phyloP scores from a whole-genome alignment of 495 filamentous ascomycete genomes.

The Tuber brumale region DNA sequence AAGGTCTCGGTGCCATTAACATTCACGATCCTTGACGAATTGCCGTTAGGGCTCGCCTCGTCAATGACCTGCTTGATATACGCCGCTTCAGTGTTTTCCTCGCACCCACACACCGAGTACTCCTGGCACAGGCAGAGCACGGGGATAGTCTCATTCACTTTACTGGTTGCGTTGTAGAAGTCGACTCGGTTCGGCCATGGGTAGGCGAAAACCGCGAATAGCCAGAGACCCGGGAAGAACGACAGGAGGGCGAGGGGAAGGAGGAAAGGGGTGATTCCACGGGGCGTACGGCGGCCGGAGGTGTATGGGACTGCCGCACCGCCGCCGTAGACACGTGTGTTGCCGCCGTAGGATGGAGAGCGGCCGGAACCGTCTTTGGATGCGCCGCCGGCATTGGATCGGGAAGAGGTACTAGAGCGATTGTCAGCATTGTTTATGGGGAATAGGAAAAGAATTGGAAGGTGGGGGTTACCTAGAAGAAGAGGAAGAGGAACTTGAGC shows the following conservation, averaged over 20 bases:
- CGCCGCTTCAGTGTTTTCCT: slow-evolving; percentile 59
- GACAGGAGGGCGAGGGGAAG: slow-evolving; percentile 54
- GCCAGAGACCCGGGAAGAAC: slow-evolving; percentile 50
- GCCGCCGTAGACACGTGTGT: slow-evolving; percentile 62
- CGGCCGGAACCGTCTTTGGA: slow-evolving; percentile 61
- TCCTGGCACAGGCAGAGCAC: slow-evolving; percentile 69
- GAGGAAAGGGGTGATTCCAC: slow-evolving; percentile 48
- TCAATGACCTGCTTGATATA: slow-evolving; percentile 46
- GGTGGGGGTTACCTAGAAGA: neutral
- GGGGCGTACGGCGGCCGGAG: slow-evolving; percentile 53
- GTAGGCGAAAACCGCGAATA: slow-evolving; percentile 64
- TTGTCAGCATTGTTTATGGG: neutral
- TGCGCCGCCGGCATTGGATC: slow-evolving; percentile 56
- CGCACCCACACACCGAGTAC: slow-evolving; percentile 71
- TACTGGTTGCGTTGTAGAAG: slow-evolving; percentile 54
- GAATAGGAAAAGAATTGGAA: neutral
- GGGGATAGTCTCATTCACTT: slow-evolving; percentile 59
- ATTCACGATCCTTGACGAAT: slow-evolving; percentile 46
- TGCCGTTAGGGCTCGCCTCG: neutral
- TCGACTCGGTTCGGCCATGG: slow-evolving; percentile 55
- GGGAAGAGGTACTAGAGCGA: slow-evolving; percentile 22
- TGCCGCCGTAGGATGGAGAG: slow-evolving; percentile 58
- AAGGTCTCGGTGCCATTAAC: slow-evolving; percentile 73
- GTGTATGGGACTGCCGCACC: slow-evolving; percentile 64
- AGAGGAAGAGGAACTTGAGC: neutral